phyloP scores from a whole-genome alignment of 106 monocot genomes.

The Phalaenopsis aphrodite region DNA sequence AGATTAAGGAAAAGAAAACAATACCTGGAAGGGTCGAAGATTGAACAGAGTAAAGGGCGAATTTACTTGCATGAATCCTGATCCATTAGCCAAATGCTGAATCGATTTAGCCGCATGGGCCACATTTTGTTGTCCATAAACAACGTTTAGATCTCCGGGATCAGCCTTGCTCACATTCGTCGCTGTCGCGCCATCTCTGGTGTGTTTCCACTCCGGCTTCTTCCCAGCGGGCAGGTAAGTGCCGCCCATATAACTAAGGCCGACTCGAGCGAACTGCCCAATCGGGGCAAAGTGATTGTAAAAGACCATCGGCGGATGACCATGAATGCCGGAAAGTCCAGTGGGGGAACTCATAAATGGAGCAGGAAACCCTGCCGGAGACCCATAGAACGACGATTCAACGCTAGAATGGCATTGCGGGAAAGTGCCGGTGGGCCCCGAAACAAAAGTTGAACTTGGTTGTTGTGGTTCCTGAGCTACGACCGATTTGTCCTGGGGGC shows the following conservation, averaged over 20 bases:
- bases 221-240: constrained; percentile 81
- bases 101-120: constrained; percentile 36
- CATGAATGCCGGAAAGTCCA: constrained; percentile 80
- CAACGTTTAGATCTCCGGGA: constrained; percentile 28
- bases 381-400: constrained; percentile 70
- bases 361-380: constrained; percentile 65
- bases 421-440: constrained; percentile 62
- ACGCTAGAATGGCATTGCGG: constrained; percentile 54
- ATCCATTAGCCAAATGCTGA: constrained; percentile 58
- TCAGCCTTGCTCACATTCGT: constrained; percentile 36
- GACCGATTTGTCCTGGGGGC: constrained; percentile 56
- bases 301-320: constrained; percentile 83
- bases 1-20: neutral
- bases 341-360: constrained; percentile 73
- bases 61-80: constrained; percentile 66
- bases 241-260: constrained; percentile 77
- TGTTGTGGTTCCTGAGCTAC: constrained; percentile 56
- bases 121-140: constrained; percentile 30
- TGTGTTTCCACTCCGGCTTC: constrained; percentile 87
- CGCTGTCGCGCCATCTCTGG: constrained; percentile 20
- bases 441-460: constrained; percentile 35
- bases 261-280: constrained; percentile 73
- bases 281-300: constrained; percentile 96
- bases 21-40: constrained; percentile 84
- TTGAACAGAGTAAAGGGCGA: constrained; percentile 82